Evolutionary conservation across 495 filamentous ascomycete species (phyloP).

Genomic region (Neurospora sp.): DNA sequence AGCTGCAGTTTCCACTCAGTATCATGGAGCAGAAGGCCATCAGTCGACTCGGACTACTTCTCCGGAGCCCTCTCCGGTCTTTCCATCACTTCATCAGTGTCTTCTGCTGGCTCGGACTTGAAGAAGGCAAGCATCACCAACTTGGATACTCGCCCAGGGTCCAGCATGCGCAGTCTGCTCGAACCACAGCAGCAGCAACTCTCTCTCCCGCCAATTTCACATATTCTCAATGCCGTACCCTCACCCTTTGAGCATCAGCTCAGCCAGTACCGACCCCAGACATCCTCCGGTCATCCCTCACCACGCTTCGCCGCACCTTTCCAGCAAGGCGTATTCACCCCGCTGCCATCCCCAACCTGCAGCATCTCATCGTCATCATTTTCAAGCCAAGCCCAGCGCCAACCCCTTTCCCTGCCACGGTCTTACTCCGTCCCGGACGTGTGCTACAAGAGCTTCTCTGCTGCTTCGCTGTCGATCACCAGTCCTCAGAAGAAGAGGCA

Average conservation of each 20-base stretch:
- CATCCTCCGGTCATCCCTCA: not conserved
- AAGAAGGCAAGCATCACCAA: not conserved
- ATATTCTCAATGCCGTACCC: constrained; percentile 4
- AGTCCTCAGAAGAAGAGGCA: not conserved
- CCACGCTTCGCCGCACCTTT: not conserved
- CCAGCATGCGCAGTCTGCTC: not conserved
- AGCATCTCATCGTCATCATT: not conserved
- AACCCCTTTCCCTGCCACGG: not conserved
- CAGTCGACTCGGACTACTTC: not conserved
- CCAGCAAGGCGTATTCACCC: not conserved
- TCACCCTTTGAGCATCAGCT: not conserved
- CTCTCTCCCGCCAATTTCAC: constrained; percentile 9
- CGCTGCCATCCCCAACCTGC: not conserved
- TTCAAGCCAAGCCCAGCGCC: not conserved
- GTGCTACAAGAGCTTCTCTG: not conserved
- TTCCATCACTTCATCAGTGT: not conserved
- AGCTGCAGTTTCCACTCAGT: not conserved
- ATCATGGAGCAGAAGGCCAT: not conserved
- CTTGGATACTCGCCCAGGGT: not conserved
- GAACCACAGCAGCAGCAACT: not conserved
- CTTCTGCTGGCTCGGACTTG: not conserved
- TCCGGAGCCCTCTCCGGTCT: not conserved
- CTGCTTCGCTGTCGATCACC: not conserved
- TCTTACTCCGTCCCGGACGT: not conserved
- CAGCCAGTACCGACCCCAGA: not conserved